A percentile compares a stretch with the other conserved stretches of the same genome.
Evolutionary conservation across 352 stramenopile genomes (phyloP).

Genomic region (Phytophthora megakarya): DNA sequence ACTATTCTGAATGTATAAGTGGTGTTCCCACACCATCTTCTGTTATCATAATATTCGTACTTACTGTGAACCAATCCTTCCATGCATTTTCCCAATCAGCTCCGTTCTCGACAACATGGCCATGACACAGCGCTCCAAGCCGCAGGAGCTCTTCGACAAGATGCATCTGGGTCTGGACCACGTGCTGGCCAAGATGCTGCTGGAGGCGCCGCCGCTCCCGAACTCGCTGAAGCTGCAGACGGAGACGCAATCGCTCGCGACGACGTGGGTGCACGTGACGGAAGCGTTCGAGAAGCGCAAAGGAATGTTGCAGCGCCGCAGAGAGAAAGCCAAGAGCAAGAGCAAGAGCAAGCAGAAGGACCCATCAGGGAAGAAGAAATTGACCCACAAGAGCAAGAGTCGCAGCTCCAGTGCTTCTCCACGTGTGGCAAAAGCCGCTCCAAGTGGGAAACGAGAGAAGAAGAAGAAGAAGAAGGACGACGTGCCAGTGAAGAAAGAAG

Average conservation of each 20-base stretch:
- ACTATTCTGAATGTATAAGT: no score
- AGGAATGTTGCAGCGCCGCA: constrained; percentile 32
- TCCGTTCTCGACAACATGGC: constrained; percentile 1
- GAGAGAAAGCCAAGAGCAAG: constrained; percentile 35
- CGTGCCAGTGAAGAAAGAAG: neutral
- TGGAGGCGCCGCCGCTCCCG: constrained; percentile 30
- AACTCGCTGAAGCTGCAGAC: constrained; percentile 32
- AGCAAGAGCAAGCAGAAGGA: constrained; percentile 11
- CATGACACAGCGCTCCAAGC: constrained; percentile 29
- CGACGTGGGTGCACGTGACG: constrained; percentile 35
- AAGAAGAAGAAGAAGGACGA: constrained; percentile 16
- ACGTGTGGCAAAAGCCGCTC: constrained; percentile 15
- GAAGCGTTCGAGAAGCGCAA: constrained; percentile 34
- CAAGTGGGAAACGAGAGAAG: constrained; percentile 20
- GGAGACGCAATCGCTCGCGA: constrained; percentile 37
- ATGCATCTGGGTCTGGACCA: constrained; percentile 62
- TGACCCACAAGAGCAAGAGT: constrained; percentile 23
- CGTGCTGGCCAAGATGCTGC: constrained; percentile 39
- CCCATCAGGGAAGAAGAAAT: constrained; percentile 17
- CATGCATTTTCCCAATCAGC: constrained; percentile 5
- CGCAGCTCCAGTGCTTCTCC: constrained; percentile 22
- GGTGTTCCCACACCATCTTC: neutral
- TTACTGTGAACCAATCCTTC: neutral
- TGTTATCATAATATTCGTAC: no score
- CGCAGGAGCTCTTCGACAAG: constrained; percentile 43